These are phyloP conservation scores for Hypoxylon rubiginosum DNA, from an alignment of 2,329 filamentous ascomycete genomes.

Conservation along the genomic window DNA sequence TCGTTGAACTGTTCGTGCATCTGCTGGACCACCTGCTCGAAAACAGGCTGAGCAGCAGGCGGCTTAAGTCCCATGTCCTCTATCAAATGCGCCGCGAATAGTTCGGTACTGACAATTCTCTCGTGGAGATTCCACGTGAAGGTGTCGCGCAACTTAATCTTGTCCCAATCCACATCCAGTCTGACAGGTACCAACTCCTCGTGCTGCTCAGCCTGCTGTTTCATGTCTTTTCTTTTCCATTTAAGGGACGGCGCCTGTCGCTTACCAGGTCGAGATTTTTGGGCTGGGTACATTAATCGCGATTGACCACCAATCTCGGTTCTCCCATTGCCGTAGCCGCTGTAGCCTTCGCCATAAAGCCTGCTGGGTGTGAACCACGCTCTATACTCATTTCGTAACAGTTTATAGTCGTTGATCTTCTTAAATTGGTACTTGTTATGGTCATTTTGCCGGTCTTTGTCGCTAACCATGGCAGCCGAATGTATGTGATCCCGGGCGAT, in stretches of 20 bases:
- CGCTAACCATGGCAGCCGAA: conserved; percentile 64
- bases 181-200: conserved; percentile 94
- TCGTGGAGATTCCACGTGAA: conserved; percentile 99
- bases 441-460: conserved; percentile 67
- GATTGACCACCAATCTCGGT: conserved; percentile 79
- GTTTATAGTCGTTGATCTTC: conserved; percentile 78
- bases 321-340: conserved; percentile 87
- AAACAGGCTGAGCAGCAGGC: conserved; percentile 74
- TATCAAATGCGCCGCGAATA: conserved; percentile 90
- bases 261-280: conserved; percentile 82
- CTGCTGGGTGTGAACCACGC: conserved; percentile 68
- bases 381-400: conserved; percentile 68
- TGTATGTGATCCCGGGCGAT: conserved; percentile 68
- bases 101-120: conserved; percentile 80
- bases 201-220: conserved; percentile 87
- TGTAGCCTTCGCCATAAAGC: conserved; percentile 82
- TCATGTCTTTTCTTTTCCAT: conserved; percentile 82
- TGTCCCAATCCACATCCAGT: conserved; percentile 94
- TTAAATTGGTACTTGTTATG: conserved; percentile 73
- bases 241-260: conserved; percentile 80
- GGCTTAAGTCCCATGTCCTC: conserved; percentile 89
- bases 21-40: conserved; percentile 72
- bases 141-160: conserved; percentile 94
- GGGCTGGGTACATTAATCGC: conserved; percentile 82
- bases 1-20: conserved; percentile 92